Conservation (phyloP, 331 rosid genomes). For the Pyracantha coccinea region DNA sequence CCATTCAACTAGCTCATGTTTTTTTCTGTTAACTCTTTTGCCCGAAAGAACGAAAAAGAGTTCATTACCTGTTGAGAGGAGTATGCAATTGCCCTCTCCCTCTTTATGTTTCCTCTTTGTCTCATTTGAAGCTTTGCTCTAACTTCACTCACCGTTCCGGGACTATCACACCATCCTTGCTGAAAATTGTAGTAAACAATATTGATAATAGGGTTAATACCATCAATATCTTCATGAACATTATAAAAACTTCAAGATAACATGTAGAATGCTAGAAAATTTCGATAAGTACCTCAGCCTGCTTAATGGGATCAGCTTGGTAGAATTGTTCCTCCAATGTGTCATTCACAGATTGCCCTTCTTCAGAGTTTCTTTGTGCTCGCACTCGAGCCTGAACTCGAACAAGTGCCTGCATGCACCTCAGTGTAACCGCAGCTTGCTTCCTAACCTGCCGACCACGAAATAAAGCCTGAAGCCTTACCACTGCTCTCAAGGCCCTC, state of each 20-base stretch:
- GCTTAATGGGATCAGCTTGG: conserved; percentile 3
- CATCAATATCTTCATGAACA: too few relatives aligned
- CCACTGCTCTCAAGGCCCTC: conserved; percentile 82
- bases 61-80: conserved; percentile 62
- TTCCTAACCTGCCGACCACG: conserved; percentile 70
- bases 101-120: conserved; percentile 70
- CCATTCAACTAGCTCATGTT: background rate
- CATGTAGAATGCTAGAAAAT: background rate
- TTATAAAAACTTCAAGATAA: background rate
- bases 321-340: conserved; percentile 29
- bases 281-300: conserved; percentile 43
- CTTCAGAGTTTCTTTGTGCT: conserved; percentile 43
- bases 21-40: background rate
- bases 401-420: conserved; percentile 96
- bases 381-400: conserved; percentile 68
- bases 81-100: conserved; percentile 79
- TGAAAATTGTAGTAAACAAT: conserved; percentile 17
- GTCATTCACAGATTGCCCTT: conserved; percentile 37
- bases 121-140: conserved; percentile 59
- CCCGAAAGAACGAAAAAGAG: background rate
- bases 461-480: conserved; percentile 86
- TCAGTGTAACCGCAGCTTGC: conserved; percentile 85
- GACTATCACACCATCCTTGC: conserved; percentile 81
- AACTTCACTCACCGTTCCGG: conserved; percentile 65
- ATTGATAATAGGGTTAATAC: background rate